A percentile compares a stretch with the other conserved stretches of the same genome.
These are phyloP conservation scores for Ophiostoma perfectum DNA, from an alignment of 2,329 filamentous ascomycete genomes.

Conservation along the genomic window DNA sequence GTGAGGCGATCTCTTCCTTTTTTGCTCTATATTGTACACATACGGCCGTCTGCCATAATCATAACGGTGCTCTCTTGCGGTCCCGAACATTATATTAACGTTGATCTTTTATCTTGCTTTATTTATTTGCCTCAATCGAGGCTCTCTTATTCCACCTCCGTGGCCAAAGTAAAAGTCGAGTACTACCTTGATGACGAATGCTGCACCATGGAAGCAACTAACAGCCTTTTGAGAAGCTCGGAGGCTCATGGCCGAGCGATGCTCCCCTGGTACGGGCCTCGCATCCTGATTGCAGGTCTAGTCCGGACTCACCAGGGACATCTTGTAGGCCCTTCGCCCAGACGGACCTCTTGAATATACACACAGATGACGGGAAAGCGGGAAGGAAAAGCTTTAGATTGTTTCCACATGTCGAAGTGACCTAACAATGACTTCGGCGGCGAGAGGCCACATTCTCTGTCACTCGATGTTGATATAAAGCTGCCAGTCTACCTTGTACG, in stretches of 20 bases:
- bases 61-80: too few relatives aligned
- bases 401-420: too few relatives aligned
- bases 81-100: too few relatives aligned
- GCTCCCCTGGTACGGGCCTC: slow-evolving; percentile 31
- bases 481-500: neutral
- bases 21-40: too few relatives aligned
- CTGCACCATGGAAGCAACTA: neutral
- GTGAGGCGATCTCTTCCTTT: too few relatives aligned
- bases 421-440: too few relatives aligned
- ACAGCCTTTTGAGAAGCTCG: slow-evolving; percentile 9
- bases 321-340: neutral
- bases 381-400: neutral
- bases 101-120: too few relatives aligned
- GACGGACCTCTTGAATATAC: neutral
- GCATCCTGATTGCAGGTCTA: slow-evolving; percentile 32
- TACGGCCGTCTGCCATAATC: too few relatives aligned
- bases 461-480: neutral
- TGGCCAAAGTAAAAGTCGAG: too few relatives aligned
- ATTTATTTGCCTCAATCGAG: too few relatives aligned
- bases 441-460: too few relatives aligned
- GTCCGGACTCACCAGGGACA: neutral
- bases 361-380: neutral
- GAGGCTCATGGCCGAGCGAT: neutral
- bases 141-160: too few relatives aligned
- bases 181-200: neutral